phyloP scores from a whole-genome alignment of 2,329 filamentous ascomycete genomes.

The Scopulariopsis brevicaulis region DNA sequence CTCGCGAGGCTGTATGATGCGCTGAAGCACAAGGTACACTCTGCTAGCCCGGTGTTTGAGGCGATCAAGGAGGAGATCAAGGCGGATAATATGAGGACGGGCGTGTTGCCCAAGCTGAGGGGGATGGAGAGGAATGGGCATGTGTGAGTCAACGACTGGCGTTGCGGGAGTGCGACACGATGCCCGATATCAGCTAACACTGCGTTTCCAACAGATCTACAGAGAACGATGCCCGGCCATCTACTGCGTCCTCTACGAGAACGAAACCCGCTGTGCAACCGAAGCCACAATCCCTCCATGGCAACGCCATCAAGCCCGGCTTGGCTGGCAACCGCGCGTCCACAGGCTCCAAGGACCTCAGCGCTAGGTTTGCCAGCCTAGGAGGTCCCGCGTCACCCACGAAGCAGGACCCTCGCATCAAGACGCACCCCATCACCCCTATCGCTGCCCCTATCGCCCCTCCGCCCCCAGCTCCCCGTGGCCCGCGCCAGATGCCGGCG shows the following conservation, averaged over 20 bases:
- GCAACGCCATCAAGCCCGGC: slow-evolving; percentile 27
- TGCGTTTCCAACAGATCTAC: not conserved
- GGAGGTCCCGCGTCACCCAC: slow-evolving; percentile 28
- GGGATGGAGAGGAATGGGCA: not conserved
- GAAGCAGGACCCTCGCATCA: slow-evolving; percentile 40
- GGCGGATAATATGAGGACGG: slow-evolving; percentile 51
- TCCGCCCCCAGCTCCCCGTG: slow-evolving; percentile 16
- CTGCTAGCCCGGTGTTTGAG: slow-evolving; percentile 37
- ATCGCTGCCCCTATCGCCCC: slow-evolving; percentile 9
- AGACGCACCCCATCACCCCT: slow-evolving; percentile 31
- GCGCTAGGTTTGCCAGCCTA: slow-evolving; percentile 45
- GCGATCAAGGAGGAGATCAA: slow-evolving; percentile 48
- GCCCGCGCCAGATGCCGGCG: slow-evolving; percentile 42
- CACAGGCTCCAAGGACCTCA: slow-evolving; percentile 30
- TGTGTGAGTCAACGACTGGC: not conserved
- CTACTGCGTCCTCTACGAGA: slow-evolving; percentile 15
- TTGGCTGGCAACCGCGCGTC: not conserved
- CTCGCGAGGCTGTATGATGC: slow-evolving; percentile 33
- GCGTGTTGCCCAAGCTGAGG: slow-evolving; percentile 32
- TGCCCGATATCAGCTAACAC: not conserved
- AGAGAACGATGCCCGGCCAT: not conserved
- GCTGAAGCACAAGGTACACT: slow-evolving; percentile 37
- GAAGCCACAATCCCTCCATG: slow-evolving; percentile 57
- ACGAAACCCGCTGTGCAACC: slow-evolving; percentile 43
- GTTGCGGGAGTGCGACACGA: not conserved